Conservation (phyloP, 305 asterid genomes). For the Andrographis paniculata region DNA sequence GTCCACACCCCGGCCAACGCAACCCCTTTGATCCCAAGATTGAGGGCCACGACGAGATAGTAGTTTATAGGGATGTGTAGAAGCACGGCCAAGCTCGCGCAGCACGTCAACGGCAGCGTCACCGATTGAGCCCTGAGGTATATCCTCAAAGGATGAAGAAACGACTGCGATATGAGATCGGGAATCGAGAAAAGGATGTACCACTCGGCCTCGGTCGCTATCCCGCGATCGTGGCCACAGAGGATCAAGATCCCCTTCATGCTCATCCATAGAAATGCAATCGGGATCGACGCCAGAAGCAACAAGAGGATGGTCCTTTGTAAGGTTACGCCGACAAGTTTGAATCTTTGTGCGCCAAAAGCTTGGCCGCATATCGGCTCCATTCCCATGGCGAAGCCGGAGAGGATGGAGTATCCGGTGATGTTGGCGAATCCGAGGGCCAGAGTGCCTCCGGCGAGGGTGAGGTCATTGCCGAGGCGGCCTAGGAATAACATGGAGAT, state of each 20-base stretch:
- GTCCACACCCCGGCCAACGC: slow-evolving; percentile 49
- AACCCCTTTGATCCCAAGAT: slow-evolving; percentile 34
- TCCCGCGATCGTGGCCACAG: slow-evolving; percentile 33
- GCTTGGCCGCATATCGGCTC: slow-evolving; percentile 56
- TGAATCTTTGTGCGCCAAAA: slow-evolving; percentile 35
- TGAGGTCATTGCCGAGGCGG: slow-evolving; percentile 36
- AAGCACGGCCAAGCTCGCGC: slow-evolving; percentile 27
- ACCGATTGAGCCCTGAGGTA: slow-evolving; percentile 41
- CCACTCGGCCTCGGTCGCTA: slow-evolving; percentile 33
- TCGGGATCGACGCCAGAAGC: slow-evolving; percentile 31
- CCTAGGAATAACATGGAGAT: slow-evolving; percentile 50
- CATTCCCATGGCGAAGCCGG: slow-evolving; percentile 50
- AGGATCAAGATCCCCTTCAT: slow-evolving; percentile 26
- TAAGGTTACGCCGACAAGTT: slow-evolving; percentile 32
- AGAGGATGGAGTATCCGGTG: slow-evolving; percentile 49
- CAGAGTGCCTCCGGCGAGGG: slow-evolving; percentile 41
- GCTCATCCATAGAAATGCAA: slow-evolving; percentile 39
- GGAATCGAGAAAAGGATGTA: slow-evolving; percentile 36
- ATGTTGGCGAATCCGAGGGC: slow-evolving; percentile 53
- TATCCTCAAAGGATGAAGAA: slow-evolving; percentile 40
- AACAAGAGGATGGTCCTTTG: slow-evolving; percentile 33
- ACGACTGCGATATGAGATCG: slow-evolving; percentile 30
- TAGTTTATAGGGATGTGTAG: slow-evolving; percentile 37
- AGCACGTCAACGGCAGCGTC: slow-evolving; percentile 39
- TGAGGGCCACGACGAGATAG: slow-evolving; percentile 30